Conservation (phyloP, 805 yeast genomes). For the Kodamaea leandrae region DNA sequence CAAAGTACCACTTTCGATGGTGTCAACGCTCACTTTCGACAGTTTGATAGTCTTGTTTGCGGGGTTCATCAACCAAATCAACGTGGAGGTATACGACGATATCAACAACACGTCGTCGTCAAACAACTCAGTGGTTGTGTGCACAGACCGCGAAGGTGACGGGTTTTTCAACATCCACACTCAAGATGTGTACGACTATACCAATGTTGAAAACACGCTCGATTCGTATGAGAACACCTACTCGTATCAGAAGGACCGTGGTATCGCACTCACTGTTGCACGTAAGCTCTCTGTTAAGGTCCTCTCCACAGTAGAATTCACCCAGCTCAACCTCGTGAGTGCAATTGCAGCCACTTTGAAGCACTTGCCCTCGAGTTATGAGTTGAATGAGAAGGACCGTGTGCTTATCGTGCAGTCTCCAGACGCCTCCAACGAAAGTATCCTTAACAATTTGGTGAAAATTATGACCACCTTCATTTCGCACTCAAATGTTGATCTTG, state of each 20-base stretch:
- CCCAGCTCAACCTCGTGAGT: constrained; percentile 53
- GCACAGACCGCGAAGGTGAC: neutral
- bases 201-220: constrained; percentile 6
- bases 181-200: constrained; percentile 5
- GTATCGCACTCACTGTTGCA: constrained; percentile 31
- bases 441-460: constrained; percentile 34
- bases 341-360: constrained; percentile 52
- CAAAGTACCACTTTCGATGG: constrained; percentile 25
- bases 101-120: neutral
- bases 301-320: constrained; percentile 29
- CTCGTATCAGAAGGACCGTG: constrained; percentile 33
- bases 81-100: constrained; percentile 9
- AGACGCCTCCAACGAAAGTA: constrained; percentile 19
- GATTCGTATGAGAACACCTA: constrained; percentile 29
- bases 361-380: constrained; percentile 43
- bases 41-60: constrained; percentile 42
- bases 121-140: neutral
- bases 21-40: constrained; percentile 23
- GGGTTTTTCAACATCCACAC: constrained; percentile 1
- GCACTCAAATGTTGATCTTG: constrained; percentile 24
- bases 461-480: constrained; percentile 39
- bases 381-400: constrained; percentile 24
- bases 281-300: constrained; percentile 16
- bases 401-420: constrained; percentile 21
- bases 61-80: constrained; percentile 41